Evolutionary conservation across 2,329 filamentous ascomycete species (phyloP), one percentile per base, ranked within the genome.

Genomic region (Fusarium sp.): DNA sequence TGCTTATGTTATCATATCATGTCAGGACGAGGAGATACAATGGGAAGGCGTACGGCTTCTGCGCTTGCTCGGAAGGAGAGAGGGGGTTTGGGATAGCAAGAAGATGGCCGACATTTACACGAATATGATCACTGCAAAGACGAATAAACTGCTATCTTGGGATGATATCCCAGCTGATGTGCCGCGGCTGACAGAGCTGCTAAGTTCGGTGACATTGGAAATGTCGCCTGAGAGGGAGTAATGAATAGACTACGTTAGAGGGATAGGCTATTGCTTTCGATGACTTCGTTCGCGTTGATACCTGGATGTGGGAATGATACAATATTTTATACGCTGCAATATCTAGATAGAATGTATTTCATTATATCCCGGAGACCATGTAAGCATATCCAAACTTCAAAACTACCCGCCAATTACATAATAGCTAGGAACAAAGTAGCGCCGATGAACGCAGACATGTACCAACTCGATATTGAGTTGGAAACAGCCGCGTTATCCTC

Each of bases 61-160:
- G 0, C 44, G 64, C 1, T 18, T 38, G 6, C 18, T 59, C 3
- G 41, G 40, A 2, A 40, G 65, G 30, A 41, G 47, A 7, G 65
- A 67, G 1, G 65, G 63, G 1, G 38, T 67, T n/a, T 67, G 65
- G 63, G 65, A 67, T 23, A 67, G 65, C 11, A 46, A n/a, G 4
- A 57, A 36, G 20, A 38, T 67, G 38, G 65, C 65, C 2, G 53
- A 64, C 3, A 33, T 67, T 1, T 67, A 67, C 7, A 41, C 54
- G 4, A 13, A 38, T 0, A 65, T 65, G 60, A 65, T 65, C 1
- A 65, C 15, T n/a, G 62, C 62, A 1, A 65, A 44, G 4, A 5
- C 18, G 1, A 64, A 42, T 0, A 52, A 20, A 8, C 23, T 65
- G 2, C 4, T 65, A 3, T 37, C 52, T 1, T 65, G 62, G 62